Conservation (phyloP, 345 rosid genomes). For the Salix caprea region DNA sequence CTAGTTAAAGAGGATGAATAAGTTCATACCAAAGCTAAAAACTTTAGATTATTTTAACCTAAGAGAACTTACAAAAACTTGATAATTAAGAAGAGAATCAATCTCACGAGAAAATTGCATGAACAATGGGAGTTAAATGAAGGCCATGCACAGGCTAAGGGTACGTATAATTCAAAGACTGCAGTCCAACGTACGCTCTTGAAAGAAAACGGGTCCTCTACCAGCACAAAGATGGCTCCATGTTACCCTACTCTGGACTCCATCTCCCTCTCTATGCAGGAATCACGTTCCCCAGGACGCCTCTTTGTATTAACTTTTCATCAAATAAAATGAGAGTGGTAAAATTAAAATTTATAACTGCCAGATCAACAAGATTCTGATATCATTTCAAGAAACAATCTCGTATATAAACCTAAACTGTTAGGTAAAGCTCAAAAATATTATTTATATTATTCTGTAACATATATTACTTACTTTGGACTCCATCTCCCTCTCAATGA, state of each 20-base stretch:
- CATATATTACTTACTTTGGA: background rate
- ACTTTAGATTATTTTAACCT: no score
- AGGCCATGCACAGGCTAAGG: background rate
- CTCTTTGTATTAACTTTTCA: no score
- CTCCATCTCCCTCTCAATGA: background rate
- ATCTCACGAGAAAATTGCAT: background rate
- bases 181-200: background rate
- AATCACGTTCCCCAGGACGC: background rate
- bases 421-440: no score
- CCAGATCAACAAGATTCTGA: fast-evolving
- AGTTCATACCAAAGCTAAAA: no score
- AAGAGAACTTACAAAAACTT: no score
- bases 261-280: background rate
- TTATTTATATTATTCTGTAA: no score
- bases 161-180: background rate
- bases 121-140: background rate
- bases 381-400: no score
- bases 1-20: no score
- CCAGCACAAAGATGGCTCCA: background rate
- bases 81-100: no score
- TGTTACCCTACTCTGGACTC: background rate
- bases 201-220: background rate
- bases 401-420: no score
- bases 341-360: no score
- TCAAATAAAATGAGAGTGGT: no score